phyloP scores from a whole-genome alignment of 495 filamentous ascomycete species.

The Aspergillus wentii region DNA sequence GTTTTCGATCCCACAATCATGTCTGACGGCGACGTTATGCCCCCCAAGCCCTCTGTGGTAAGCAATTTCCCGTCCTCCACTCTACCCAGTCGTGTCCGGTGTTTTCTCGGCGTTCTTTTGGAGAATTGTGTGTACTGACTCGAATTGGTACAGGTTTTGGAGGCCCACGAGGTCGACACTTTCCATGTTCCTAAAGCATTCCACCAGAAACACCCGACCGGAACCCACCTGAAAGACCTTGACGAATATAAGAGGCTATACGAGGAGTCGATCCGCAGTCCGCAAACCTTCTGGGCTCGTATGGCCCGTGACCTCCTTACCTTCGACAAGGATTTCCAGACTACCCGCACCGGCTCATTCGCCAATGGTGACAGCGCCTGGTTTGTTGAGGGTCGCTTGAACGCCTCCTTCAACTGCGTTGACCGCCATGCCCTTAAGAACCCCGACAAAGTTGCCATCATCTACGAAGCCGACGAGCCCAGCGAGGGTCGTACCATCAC shows the following conservation, averaged over 20 bases:
- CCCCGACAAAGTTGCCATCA: slow-evolving; percentile 89
- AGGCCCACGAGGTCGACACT: slow-evolving; percentile 83
- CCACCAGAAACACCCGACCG: slow-evolving; percentile 64
- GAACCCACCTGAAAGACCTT: slow-evolving; percentile 62
- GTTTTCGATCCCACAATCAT: slow-evolving; percentile 38
- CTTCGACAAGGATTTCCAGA: slow-evolving; percentile 90
- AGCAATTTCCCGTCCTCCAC: slow-evolving; percentile 4
- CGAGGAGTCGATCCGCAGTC: slow-evolving; percentile 91
- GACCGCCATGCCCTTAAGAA: slow-evolving; percentile 93
- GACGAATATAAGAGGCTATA: slow-evolving; percentile 91
- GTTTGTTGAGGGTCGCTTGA: slow-evolving; percentile 92
- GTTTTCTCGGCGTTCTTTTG: too few relatives aligned
- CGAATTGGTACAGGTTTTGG: slow-evolving; percentile 38
- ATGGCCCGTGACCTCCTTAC: slow-evolving; percentile 84
- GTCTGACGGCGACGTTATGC: slow-evolving; percentile 55
- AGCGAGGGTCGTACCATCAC: slow-evolving; percentile 83
- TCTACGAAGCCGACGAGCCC: slow-evolving; percentile 96
- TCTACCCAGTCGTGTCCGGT: too few relatives aligned
- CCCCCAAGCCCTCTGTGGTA: slow-evolving; percentile 64
- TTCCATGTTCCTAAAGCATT: slow-evolving; percentile 63
- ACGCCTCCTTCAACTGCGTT: slow-evolving; percentile 96
- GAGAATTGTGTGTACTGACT: too few relatives aligned
- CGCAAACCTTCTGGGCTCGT: slow-evolving; percentile 85
- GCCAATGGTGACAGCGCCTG: slow-evolving; percentile 81
- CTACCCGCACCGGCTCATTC: slow-evolving; percentile 75